phyloP scores from a whole-genome alignment of 331 rosid genomes.

The Acacia concinna region DNA sequence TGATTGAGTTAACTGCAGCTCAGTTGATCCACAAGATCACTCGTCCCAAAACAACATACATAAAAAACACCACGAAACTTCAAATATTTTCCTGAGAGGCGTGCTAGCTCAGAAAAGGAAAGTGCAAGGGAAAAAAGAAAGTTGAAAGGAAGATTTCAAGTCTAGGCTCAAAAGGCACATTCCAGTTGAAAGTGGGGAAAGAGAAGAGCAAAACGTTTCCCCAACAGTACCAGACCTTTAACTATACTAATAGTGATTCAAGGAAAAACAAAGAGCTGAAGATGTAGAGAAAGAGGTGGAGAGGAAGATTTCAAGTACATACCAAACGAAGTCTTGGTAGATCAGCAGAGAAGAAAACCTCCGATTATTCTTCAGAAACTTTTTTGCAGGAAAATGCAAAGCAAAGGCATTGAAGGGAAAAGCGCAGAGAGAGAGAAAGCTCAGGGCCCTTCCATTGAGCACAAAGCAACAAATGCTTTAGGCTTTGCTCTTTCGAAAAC shows the following conservation, averaged over 20 bases:
- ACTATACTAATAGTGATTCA: not conserved
- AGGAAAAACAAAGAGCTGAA: slow-evolving; percentile 2
- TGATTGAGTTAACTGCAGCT: not conserved
- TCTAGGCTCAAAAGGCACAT: not conserved
- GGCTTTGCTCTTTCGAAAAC: slow-evolving; percentile 22
- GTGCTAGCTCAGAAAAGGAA: not conserved
- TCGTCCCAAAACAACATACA: not conserved
- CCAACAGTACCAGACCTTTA: not conserved
- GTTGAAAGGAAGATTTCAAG: not conserved
- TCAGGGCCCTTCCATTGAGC: slow-evolving; percentile 76
- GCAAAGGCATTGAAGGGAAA: slow-evolving; percentile 19
- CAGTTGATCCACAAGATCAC: slow-evolving; percentile 30
- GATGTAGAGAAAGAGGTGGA: not conserved
- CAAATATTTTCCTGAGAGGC: not conserved
- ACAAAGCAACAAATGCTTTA: slow-evolving; percentile 58
- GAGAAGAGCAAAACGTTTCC: not conserved
- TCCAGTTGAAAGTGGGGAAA: not conserved
- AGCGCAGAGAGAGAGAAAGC: slow-evolving; percentile 32
- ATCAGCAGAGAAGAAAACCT: slow-evolving; percentile 42
- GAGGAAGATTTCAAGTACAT: slow-evolving; percentile 25
- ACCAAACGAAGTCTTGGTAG: slow-evolving; percentile 44
- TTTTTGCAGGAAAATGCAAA: slow-evolving; percentile 31
- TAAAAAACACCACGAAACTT: not conserved
- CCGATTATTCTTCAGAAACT: slow-evolving; percentile 18
- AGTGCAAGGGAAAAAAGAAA: not conserved